Percentiles rank a stretch among this genome's conserved stretches.
Conservation (phyloP, 139 green algal genomes). For the Haematococcus lacustris region DNA sequence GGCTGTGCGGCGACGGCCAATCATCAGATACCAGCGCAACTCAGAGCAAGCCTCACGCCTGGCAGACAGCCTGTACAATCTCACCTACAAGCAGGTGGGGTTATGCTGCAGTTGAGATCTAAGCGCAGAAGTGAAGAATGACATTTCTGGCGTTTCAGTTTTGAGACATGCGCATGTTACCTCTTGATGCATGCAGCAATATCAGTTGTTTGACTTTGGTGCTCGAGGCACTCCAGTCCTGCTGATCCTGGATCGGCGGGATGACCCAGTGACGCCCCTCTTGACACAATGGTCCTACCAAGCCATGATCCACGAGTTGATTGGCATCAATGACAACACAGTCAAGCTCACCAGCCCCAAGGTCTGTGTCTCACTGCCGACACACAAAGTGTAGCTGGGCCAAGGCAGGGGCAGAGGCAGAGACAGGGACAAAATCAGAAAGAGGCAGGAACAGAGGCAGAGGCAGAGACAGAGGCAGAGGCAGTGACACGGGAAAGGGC, state of each 20-base stretch:
- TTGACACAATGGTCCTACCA: constrained; percentile 74
- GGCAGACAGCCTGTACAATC: constrained; percentile 60
- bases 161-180: neutral
- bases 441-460: no score
- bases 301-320: constrained; percentile 89
- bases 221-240: constrained; percentile 54
- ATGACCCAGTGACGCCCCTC: constrained; percentile 86
- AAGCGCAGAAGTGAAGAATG: no score
- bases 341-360: constrained; percentile 38
- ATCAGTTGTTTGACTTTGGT: constrained; percentile 74
- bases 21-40: constrained; percentile 76
- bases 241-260: constrained; percentile 74
- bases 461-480: no score
- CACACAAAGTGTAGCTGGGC: no score
- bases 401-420: no score
- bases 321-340: constrained; percentile 67
- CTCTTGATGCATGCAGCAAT: constrained; percentile 1
- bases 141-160: neutral
- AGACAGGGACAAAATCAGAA: no score
- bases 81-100: constrained; percentile 57
- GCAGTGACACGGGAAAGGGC: no score
- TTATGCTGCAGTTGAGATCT: no score
- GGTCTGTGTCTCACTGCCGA: no score
- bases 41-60: constrained; percentile 58
- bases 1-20: constrained; percentile 64